Base-by-base conservation (phyloP, 1,139 yeast species). In the Protomyces arabidopsidicola region DNA sequence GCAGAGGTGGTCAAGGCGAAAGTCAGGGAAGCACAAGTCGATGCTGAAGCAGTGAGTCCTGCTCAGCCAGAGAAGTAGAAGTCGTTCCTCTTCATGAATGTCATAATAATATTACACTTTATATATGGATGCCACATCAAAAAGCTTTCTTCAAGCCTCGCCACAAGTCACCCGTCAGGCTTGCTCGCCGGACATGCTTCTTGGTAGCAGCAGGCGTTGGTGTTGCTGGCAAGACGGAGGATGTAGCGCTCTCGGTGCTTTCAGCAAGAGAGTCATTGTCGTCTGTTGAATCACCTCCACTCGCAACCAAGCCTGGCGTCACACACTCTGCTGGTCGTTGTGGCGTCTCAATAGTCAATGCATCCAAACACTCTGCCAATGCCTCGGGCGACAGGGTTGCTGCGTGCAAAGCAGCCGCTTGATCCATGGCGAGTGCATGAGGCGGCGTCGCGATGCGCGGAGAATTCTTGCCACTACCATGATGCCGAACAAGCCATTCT, bases 1-100 rank as follows among this genome's bases (percentile, higher is more conserved):
- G 66, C 63, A 36, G 69, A 65, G 45, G 68, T 60, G 31, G 70
- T 55, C 57, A 66, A 51, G 38, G 66, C 68, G 34, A 60, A 36
- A 57, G 51, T 63, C n/a, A 53, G 62, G 38, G 65, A 64, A 16
- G 67, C 65, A 18, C 59, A 60, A 52, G 45, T 51, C 24, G 64
- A 54, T 36, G 36, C 42, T n/a, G 64, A 60, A 20, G 12, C 48
- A 10, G 48, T 18, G 9, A 18, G 14, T 18, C 48, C 48, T 12
- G 48, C 48, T 5, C 22, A n/a, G 12, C 48, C 48, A n/a, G 48
- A 42, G 12, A 42, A 42, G 48, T 42, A 42, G 24, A 18, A 10
- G 20, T n/a, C 5, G 48, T 42, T 42, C 22, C 48, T 42, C 22
- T 4, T 42, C 6, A 42, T 16, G 20, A n/a, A 4, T 16, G 6